Base-by-base conservation (phyloP, 83 land plant genomes). In the Picea abies region DNA sequence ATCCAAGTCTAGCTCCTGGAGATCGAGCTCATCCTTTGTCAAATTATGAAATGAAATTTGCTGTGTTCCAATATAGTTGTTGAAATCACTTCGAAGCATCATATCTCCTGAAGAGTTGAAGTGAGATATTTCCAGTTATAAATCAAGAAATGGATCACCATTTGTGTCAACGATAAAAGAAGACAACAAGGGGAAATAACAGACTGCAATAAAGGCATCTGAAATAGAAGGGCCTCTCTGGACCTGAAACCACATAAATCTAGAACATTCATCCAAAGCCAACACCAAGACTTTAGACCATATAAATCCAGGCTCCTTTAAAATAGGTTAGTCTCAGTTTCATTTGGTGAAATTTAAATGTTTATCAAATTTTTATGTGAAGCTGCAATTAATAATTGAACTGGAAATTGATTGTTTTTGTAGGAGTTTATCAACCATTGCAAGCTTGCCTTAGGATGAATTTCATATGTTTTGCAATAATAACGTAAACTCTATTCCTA, bases 161-260 rank as follows among this genome's bases (percentile, higher is more conserved):
- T 52, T 44, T 52, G 56, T 11, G 12, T 52, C 12, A 52, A 10
- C 56, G 9, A 49, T 10, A 49, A 49, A 49, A 49, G 56, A 49
- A 49, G 56, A 49, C 56, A 49, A 49, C 56, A 9, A 10, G 56
- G 56, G 56, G 11, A 49, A 49, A 9, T 49, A 9, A 49, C 56
- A 49, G 11, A 9, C 56, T 19, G 15, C 37, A 69, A 65, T 69
- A 7, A 29, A 32, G 72, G 14, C 19, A 69, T 69, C 44, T 35
- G 19, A 96, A 49, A 93, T 79, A 84, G 96, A 91, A 81, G 99
- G 89, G 23, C 99, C 97, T 97, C 15, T 66, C 37, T 66, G 15
- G 2, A 26, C 70, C 32, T 0, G 32, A 66, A 66, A 66, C 12
- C 56, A 49, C 56, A 41, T 41, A 41, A 41, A 41, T 41, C 44